phyloP scores from a whole-genome alignment of 805 yeast genomes.

The Lipomyces sp. region DNA sequence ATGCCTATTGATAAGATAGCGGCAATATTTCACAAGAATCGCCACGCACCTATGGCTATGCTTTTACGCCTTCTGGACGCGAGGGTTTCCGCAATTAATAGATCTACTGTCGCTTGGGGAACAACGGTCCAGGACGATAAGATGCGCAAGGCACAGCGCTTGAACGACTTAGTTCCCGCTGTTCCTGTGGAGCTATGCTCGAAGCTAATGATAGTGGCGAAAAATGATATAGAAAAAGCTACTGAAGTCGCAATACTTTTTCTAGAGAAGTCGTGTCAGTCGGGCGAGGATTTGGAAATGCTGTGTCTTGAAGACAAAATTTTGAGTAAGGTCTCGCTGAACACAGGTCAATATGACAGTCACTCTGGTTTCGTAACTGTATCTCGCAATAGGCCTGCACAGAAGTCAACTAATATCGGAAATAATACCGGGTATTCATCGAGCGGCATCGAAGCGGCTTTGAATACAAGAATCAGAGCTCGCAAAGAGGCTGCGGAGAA shows the following conservation, averaged over 20 bases:
- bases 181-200: background rate
- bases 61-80: too few species aligned
- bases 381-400: too few species aligned
- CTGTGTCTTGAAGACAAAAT: slow-evolving; percentile 1
- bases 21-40: too few species aligned
- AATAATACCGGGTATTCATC: background rate
- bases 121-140: background rate
- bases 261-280: background rate
- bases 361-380: too few species aligned
- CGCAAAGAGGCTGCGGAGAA: slow-evolving; percentile 7
- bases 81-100: too few species aligned
- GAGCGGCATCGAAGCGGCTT: background rate
- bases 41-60: too few species aligned
- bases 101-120: background rate
- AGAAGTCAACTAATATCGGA: too few species aligned
- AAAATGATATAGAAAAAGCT: slow-evolving; percentile 9
- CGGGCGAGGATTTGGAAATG: slow-evolving; percentile 1
- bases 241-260: slow-evolving; percentile 4
- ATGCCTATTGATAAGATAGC: too few species aligned
- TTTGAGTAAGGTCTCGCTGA: background rate
- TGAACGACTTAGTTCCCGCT: too few species aligned
- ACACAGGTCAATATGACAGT: too few species aligned
- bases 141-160: background rate
- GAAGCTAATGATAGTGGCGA: background rate
- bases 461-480: background rate